Evolutionary conservation across 371 early-diverging fungal species (phyloP).

Genomic region (Lichtheimia corymbifera): DNA sequence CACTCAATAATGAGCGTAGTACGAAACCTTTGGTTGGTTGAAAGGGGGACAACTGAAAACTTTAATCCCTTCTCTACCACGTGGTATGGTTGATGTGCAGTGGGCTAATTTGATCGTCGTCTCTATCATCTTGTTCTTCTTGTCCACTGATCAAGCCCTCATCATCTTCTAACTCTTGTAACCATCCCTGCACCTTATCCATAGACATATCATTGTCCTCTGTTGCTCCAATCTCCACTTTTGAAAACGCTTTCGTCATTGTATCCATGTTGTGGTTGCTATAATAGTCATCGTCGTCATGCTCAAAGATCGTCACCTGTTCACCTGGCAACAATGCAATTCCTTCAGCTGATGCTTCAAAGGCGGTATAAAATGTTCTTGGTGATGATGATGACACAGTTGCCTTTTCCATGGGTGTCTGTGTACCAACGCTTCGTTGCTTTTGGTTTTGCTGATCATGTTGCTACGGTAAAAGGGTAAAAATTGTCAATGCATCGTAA

Average conservation of each 20-base stretch:
- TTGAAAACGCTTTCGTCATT: constrained; percentile 17
- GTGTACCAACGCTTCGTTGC: constrained; percentile 14
- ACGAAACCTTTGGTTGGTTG: neutral
- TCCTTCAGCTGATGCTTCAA: constrained; percentile 24
- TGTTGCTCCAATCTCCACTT: constrained; percentile 13
- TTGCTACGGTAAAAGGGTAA: too few species aligned
- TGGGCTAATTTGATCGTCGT: constrained; percentile 5
- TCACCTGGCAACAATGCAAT: constrained; percentile 12
- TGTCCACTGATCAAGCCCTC: neutral
- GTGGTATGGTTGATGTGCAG: constrained; percentile 1
- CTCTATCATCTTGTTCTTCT: neutral
- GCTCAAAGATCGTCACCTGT: neutral
- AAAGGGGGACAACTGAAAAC: neutral
- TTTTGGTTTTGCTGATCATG: neutral
- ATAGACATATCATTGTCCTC: neutral
- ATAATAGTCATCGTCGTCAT: too few species aligned
- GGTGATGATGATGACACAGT: neutral
- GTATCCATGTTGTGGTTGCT: constrained; percentile 1
- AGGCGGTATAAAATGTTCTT: constrained; percentile 8
- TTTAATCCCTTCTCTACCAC: neutral
- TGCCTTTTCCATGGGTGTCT: constrained; percentile 5
- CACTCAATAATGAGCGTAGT: neutral
- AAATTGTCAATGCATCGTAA: too few species aligned
- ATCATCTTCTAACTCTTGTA: constrained; percentile 10
- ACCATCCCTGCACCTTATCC: constrained; percentile 8